Conservation (phyloP, 2,329 filamentous ascomycete genomes). For the Pseudogymnoascus sp. region DNA sequence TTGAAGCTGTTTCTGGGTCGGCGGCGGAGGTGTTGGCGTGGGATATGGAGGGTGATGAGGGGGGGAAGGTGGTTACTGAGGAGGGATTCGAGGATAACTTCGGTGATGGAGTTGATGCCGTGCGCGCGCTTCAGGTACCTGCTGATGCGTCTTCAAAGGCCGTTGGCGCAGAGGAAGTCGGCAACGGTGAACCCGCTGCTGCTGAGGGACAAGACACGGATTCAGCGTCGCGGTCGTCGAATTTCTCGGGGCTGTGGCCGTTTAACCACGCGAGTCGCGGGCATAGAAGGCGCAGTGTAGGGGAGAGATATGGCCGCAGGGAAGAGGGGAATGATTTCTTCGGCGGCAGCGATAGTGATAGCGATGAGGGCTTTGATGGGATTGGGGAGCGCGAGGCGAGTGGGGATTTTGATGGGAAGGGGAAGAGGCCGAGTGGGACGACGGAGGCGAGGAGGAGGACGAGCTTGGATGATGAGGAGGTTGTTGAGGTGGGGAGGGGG, state of each 20-base stretch:
- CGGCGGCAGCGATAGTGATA: slow-evolving; percentile 19
- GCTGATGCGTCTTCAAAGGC: not conserved
- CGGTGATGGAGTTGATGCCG: not conserved
- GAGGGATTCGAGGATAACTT: slow-evolving; percentile 2
- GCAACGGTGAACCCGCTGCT: not conserved
- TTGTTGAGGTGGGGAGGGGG: slow-evolving; percentile 17
- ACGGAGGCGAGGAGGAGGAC: slow-evolving; percentile 27
- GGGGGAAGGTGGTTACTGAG: not conserved
- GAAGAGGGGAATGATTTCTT: slow-evolving; percentile 9
- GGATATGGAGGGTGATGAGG: not conserved
- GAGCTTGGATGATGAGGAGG: slow-evolving; percentile 28
- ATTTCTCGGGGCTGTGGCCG: not conserved
- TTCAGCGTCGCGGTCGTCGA: not conserved
- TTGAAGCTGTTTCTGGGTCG: slow-evolving; percentile 7
- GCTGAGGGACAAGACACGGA: not conserved
- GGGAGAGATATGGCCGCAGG: not conserved
- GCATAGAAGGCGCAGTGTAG: not conserved
- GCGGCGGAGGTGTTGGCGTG: not conserved
- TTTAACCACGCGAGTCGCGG: not conserved
- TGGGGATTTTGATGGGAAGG: slow-evolving; percentile 11
- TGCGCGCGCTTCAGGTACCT: not conserved
- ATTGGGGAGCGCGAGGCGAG: slow-evolving; percentile 10
- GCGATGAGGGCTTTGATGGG: slow-evolving; percentile 16
- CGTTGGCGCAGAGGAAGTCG: not conserved
- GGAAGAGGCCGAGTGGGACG: slow-evolving; percentile 21